Conservation (phyloP, 2,329 filamentous ascomycete species). For the Penicillium sp. region DNA sequence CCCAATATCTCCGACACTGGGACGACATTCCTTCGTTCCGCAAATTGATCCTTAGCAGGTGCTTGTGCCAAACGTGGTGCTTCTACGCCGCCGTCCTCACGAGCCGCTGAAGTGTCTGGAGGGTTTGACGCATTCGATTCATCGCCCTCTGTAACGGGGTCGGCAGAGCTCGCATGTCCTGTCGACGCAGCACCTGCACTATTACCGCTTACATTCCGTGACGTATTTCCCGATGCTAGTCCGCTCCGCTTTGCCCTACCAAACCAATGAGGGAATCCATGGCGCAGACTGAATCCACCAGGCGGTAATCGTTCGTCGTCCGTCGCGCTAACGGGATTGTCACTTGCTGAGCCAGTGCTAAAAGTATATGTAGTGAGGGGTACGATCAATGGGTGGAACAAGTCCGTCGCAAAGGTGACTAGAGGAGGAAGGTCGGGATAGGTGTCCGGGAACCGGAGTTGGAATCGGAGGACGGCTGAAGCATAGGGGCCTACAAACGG, state of each 20-base stretch:
- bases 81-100: not conserved
- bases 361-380: constrained; percentile 94
- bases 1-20: constrained; percentile 67
- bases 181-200: constrained; percentile 17
- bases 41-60: constrained; percentile 16
- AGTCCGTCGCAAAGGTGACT: constrained; percentile 84
- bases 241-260: constrained; percentile 53
- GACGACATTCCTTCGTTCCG: constrained; percentile 38
- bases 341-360: constrained; percentile 71
- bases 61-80: constrained; percentile 6
- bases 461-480: constrained; percentile 81
- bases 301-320: constrained; percentile 82
- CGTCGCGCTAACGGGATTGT: constrained; percentile 75
- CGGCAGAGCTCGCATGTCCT: not conserved
- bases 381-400: constrained; percentile 91
- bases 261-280: constrained; percentile 92
- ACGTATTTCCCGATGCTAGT: constrained; percentile 32
- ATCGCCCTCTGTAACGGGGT: not conserved
- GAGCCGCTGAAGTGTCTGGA: not conserved
- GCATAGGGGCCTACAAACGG: constrained; percentile 74
- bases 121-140: constrained; percentile 1
- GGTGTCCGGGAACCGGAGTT: constrained; percentile 77
- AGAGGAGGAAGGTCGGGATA: constrained; percentile 79
- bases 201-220: constrained; percentile 45
- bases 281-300: constrained; percentile 82